Evolutionary conservation across 1,284 basidiomycete species (phyloP).

Genomic region (Ceratobasidium sp.): DNA sequence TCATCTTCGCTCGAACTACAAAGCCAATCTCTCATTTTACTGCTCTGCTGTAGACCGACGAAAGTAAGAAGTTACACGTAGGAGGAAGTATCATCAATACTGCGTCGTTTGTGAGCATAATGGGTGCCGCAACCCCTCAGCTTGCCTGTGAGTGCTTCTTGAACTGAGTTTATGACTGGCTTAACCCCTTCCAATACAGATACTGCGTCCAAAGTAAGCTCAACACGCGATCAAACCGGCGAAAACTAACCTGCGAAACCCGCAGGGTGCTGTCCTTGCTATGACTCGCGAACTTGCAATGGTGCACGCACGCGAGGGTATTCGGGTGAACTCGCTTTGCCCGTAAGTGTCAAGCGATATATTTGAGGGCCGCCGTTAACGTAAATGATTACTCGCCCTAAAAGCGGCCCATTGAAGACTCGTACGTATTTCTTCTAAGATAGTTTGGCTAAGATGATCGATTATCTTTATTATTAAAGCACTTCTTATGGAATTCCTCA

Average conservation of each 20-base stretch:
- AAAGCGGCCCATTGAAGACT: slow-evolving; percentile 90
- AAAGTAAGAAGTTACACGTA: slow-evolving; percentile 78
- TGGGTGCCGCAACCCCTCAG: slow-evolving; percentile 96
- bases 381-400: slow-evolving; percentile 21
- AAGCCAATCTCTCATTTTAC: neutral
- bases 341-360: slow-evolving; percentile 71
- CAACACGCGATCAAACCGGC: neutral
- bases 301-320: slow-evolving; percentile 96
- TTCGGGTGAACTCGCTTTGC: slow-evolving; percentile 94
- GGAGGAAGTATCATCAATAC: slow-evolving; percentile 98
- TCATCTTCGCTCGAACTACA: neutral
- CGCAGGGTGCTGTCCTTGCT: slow-evolving; percentile 91
- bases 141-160: slow-evolving; percentile 80
- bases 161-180: neutral
- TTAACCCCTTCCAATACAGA: slow-evolving; percentile 61
- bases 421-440: slow-evolving; percentile 66
- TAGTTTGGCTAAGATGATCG: slow-evolving; percentile 25
- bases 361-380: slow-evolving; percentile 39
- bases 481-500: slow-evolving; percentile 96
- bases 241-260: neutral
- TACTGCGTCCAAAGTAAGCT: slow-evolving; percentile 82
- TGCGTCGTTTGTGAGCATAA: slow-evolving; percentile 92
- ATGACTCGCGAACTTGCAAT: slow-evolving; percentile 98
- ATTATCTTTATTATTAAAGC: slow-evolving; percentile 62
- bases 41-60: slow-evolving; percentile 66